phyloP scores from a whole-genome alignment of 2,329 filamentous ascomycete genomes.

The Cordyceps cicadae region DNA sequence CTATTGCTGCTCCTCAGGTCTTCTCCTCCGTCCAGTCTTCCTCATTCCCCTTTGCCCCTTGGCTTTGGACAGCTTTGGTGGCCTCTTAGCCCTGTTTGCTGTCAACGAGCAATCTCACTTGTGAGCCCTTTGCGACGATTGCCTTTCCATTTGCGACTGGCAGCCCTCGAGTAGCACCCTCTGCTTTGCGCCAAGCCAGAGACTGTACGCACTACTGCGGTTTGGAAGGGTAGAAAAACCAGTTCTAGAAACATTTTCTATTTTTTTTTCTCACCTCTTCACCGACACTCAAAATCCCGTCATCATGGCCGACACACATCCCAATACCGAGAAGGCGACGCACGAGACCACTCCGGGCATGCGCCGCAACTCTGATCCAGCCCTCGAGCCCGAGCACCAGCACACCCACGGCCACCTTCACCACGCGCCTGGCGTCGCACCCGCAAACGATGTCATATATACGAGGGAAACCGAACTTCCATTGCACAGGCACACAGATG shows the following conservation, averaged over 20 bases:
- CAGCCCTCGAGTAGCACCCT: background rate
- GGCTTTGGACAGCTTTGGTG: slow-evolving; percentile 2
- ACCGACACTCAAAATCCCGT: background rate
- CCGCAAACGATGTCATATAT: slow-evolving; percentile 38
- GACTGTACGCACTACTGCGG: background rate
- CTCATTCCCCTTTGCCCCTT: background rate
- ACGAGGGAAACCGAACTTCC: slow-evolving; percentile 22
- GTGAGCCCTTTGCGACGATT: slow-evolving; percentile 7
- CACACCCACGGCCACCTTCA: slow-evolving; percentile 36
- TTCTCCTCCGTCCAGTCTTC: slow-evolving; percentile 2
- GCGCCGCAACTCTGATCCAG: slow-evolving; percentile 25
- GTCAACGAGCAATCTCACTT: slow-evolving; percentile 4
- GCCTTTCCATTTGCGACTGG: background rate
- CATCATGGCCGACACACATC: slow-evolving; percentile 1
- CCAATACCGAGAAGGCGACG: slow-evolving; percentile 1
- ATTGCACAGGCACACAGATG: slow-evolving; percentile 13
- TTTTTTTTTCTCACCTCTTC: background rate
- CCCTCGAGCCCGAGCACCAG: slow-evolving; percentile 31
- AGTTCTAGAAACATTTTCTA: background rate
- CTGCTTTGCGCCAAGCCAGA: background rate
- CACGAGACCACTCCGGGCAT: slow-evolving; percentile 12
- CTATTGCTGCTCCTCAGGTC: background rate
- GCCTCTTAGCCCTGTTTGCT: background rate
- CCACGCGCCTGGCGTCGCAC: slow-evolving; percentile 29
- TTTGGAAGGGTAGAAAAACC: background rate